These are phyloP conservation scores for Silybum marianum DNA, from an alignment of 129 eudicot genomes.

Conservation along the genomic window DNA sequence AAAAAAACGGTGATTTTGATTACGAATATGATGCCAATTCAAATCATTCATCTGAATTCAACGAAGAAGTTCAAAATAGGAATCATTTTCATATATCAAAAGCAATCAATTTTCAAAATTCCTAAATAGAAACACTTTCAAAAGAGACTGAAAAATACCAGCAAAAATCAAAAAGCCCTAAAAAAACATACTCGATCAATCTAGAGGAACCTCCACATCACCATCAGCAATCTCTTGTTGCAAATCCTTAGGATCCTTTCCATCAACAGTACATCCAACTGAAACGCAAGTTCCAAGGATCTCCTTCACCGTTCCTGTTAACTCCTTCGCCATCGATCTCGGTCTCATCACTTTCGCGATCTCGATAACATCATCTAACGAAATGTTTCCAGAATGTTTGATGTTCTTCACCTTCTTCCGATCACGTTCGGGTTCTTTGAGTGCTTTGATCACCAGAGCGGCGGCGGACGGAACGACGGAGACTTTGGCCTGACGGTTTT, in stretches of 20 bases:
- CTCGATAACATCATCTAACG: slow-evolving; percentile 61
- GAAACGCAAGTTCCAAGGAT: slow-evolving; percentile 4
- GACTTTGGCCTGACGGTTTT: background rate
- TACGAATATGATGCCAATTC: too few relatives aligned
- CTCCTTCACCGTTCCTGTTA: slow-evolving; percentile 64
- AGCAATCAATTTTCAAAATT: background rate
- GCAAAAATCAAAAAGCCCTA: background rate
- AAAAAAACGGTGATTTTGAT: too few relatives aligned
- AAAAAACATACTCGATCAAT: background rate
- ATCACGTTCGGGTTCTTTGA: slow-evolving; percentile 65
- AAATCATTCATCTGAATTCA: background rate
- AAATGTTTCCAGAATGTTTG: slow-evolving; percentile 59
- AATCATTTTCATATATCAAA: background rate
- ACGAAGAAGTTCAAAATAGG: background rate
- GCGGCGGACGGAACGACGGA: slow-evolving; percentile 56
- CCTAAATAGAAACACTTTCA: background rate
- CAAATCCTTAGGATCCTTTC: background rate
- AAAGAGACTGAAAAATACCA: background rate
- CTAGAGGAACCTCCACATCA: background rate
- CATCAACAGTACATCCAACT: background rate
- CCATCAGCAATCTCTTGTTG: background rate
- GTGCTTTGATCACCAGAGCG: slow-evolving; percentile 59
- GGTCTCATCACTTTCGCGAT: slow-evolving; percentile 57
- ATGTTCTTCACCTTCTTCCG: slow-evolving; percentile 64
- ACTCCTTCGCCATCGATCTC: slow-evolving; percentile 63